Base-by-base conservation (phyloP, 2,329 filamentous ascomycete species). In the Fusarium penzigii region DNA sequence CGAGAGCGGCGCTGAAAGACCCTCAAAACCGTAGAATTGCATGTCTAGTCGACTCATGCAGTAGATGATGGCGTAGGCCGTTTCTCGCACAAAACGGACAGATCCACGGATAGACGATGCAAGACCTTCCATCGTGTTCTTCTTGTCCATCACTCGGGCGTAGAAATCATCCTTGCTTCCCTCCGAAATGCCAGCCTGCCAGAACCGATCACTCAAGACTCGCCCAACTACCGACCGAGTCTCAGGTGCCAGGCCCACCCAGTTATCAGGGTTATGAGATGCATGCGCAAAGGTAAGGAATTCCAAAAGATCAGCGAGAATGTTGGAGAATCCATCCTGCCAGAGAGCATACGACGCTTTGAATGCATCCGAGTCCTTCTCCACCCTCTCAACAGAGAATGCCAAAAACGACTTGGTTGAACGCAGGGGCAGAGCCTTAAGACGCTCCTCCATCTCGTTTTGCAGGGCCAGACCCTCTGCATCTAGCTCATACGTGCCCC, bases 101-200 rank as follows among this genome's bases (percentile, higher is more conserved):
- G 92, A 88, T 1, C 92, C 93, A 48, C 94, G 86, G 40, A 99
- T 91, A 1, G 92, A 92, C 1, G 93, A 97, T 6, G 92, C 93
- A 57, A 99, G 89, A 1, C 94, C 94, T 72, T 99, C 94, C 51
- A 96, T 84, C 0, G 92, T 96, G 39, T 82, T 83, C 71, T 92
- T 96, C 50, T 94, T 96, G 32, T 91, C 89, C 50, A 91, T 85
- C 2, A 99, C 93, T 39, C 90, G 85, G 32, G 91, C 89, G 70
- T 97, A 97, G 69, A 99, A 99, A 52, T 97, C 93, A 57, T 97
- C 94, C 69, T 94, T 92, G 63, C 90, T 97, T 25, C 96, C 94
- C 56, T 88, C 89, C 0, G 94, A 97, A 46, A 99, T 99, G 10
- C 94, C 94, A 7, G 92, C 91, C 76, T 99, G 94, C 94, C 94